Percentiles rank a stretch among this genome's conserved stretches.
These are phyloP conservation scores for Parachaetomium inaequale DNA, from an alignment of 495 filamentous ascomycete species.

Conservation along the genomic window DNA sequence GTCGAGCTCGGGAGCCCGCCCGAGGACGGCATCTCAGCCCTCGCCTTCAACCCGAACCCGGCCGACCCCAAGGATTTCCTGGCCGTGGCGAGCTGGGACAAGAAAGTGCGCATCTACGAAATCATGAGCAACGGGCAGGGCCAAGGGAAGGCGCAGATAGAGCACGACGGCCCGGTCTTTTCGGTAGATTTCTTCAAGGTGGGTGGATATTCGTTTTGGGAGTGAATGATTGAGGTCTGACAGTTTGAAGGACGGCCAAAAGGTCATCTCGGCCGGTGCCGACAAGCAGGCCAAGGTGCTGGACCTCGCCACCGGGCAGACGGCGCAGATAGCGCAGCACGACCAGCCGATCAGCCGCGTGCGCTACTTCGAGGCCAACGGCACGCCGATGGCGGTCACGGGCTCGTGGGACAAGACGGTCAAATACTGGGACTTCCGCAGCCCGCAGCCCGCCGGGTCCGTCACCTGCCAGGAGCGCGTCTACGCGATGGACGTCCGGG, in stretches of 20 bases:
- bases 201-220: constrained; percentile 24
- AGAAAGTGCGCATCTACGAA: constrained; percentile 87
- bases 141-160: constrained; percentile 66
- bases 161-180: constrained; percentile 70
- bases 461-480: constrained; percentile 75
- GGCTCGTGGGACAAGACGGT: constrained; percentile 95
- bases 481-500: constrained; percentile 83
- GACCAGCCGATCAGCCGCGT: constrained; percentile 75
- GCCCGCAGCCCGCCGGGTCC: constrained; percentile 54
- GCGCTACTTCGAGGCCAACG: constrained; percentile 65
- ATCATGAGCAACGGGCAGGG: constrained; percentile 66
- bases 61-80: constrained; percentile 61
- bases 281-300: constrained; percentile 80
- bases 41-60: constrained; percentile 66
- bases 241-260: constrained; percentile 51
- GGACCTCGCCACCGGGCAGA: constrained; percentile 60
- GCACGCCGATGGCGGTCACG: constrained; percentile 68
- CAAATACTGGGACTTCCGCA: constrained; percentile 91
- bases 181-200: constrained; percentile 79
- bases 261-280: constrained; percentile 77
- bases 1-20: constrained; percentile 71
- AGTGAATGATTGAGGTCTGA: neutral
- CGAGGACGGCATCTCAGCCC: constrained; percentile 77
- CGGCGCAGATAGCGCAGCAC: constrained; percentile 66
- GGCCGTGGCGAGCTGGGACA: constrained; percentile 86